Evolutionary conservation across 169 alveolate genomes (phyloP).

Genomic region (Cryptosporidium bovis): DNA sequence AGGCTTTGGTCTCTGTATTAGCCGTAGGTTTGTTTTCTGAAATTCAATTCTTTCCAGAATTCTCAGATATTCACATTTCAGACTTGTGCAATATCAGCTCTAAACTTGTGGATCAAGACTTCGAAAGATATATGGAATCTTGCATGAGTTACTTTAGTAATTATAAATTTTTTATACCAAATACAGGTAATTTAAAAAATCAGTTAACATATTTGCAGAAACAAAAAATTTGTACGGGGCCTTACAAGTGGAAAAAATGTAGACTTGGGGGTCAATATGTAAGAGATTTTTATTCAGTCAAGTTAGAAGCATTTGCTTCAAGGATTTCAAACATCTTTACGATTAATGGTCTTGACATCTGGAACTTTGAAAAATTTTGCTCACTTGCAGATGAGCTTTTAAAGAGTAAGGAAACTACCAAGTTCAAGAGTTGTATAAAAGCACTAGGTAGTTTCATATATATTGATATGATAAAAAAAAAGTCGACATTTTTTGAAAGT

Average conservation of each 20-base stretch:
- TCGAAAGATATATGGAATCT: conserved; percentile 25
- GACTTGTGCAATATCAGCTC: conserved; percentile 49
- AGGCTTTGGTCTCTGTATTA: conserved; percentile 28
- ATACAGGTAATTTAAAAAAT: not conserved
- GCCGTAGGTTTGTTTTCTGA: conserved; percentile 54
- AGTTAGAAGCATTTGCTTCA: conserved; percentile 57
- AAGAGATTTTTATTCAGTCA: conserved; percentile 21
- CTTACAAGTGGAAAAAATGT: conserved; percentile 61
- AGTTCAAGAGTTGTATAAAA: conserved; percentile 9
- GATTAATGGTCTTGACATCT: conserved; percentile 8
- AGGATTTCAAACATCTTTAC: not conserved
- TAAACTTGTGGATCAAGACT: not conserved
- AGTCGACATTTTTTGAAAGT: not conserved
- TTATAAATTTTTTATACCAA: conserved; percentile 25
- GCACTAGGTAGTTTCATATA: conserved; percentile 9
- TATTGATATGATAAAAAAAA: conserved; percentile 36
- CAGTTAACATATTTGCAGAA: conserved; percentile 19
- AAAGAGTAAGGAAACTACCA: not conserved
- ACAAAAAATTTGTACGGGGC: conserved; percentile 64
- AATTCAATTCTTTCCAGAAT: conserved; percentile 48
- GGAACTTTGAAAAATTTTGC: conserved; percentile 54
- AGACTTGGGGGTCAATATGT: not conserved
- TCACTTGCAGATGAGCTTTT: conserved; percentile 10
- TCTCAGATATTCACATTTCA: not conserved
- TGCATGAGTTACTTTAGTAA: conserved; percentile 21